These are phyloP conservation scores for Paecilomyces dactylethromorphus DNA, from an alignment of 2,329 filamentous ascomycete genomes.

Conservation along the genomic window DNA sequence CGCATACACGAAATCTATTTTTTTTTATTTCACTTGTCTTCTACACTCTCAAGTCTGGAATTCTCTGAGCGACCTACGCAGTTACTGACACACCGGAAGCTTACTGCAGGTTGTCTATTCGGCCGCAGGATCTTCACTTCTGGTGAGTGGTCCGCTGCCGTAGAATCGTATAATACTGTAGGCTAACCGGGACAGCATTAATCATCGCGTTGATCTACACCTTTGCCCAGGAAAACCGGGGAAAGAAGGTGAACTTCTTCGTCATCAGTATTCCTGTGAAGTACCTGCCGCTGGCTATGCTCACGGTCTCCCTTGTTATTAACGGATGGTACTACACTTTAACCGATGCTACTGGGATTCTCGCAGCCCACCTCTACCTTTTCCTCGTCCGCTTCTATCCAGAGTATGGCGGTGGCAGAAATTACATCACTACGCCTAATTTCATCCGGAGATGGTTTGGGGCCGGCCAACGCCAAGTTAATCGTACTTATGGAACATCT, in stretches of 20 bases:
- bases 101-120: conserved; percentile 35
- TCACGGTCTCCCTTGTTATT: conserved; percentile 67
- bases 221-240: conserved; percentile 76
- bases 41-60: conserved; percentile 16
- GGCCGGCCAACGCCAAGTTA: conserved; percentile 38
- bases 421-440: conserved; percentile 66
- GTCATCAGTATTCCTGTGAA: conserved; percentile 79
- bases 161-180: background rate
- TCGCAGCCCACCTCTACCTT: conserved; percentile 85
- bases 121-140: conserved; percentile 27
- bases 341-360: conserved; percentile 66
- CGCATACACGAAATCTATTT: conserved; percentile 15
- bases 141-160: conserved; percentile 20
- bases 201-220: conserved; percentile 79
- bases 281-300: conserved; percentile 72
- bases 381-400: conserved; percentile 86
- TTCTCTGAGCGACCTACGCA: background rate
- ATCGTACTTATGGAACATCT: conserved; percentile 59
- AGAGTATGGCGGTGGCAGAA: conserved; percentile 75
- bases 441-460: conserved; percentile 64
- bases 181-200: conserved; percentile 54
- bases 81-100: conserved; percentile 17
- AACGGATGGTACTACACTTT: conserved; percentile 52
- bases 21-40: conserved; percentile 9
- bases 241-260: conserved; percentile 68